Evolutionary conservation across 495 filamentous ascomycete genomes (phyloP).

Genomic region (Entonaema liquescens): DNA sequence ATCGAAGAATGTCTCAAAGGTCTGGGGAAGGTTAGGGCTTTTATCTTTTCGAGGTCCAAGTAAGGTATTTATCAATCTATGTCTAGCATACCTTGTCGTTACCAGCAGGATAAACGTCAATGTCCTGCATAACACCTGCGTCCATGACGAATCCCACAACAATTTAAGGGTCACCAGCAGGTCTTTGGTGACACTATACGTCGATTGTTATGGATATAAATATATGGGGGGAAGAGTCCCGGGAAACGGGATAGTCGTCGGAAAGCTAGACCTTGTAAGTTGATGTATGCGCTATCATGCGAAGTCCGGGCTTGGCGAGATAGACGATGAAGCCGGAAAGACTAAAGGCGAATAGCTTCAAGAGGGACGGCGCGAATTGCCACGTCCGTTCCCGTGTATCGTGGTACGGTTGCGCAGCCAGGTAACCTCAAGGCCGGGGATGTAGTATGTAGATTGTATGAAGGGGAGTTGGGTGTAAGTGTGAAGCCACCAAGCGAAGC

Average conservation of each 20-base stretch:
- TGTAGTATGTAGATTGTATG: slow-evolving; percentile 12
- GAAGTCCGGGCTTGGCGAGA: slow-evolving; percentile 35
- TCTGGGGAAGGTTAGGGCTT: slow-evolving; percentile 39
- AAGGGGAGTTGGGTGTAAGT: slow-evolving; percentile 14
- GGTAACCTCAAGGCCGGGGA: slow-evolving; percentile 23
- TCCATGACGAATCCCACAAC: slow-evolving; percentile 48
- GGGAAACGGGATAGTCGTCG: slow-evolving; percentile 23
- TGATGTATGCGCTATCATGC: slow-evolving; percentile 29
- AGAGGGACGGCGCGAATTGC: slow-evolving; percentile 15
- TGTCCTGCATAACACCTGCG: slow-evolving; percentile 51
- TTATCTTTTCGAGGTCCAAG: slow-evolving; percentile 10
- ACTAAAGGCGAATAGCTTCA: neutral
- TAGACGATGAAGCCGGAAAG: slow-evolving; percentile 25
- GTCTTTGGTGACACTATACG: slow-evolving; percentile 38
- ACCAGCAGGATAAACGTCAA: slow-evolving; percentile 48
- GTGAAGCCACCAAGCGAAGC: slow-evolving; percentile 32
- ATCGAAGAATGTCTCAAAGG: slow-evolving; percentile 47
- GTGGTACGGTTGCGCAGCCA: slow-evolving; percentile 28
- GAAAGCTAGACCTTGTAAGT: slow-evolving; percentile 27
- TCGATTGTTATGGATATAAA: slow-evolving; percentile 31
- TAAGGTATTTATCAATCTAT: slow-evolving; percentile 19
- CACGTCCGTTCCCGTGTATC: slow-evolving; percentile 37
- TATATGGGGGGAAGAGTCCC: slow-evolving; percentile 20
- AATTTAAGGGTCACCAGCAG: slow-evolving; percentile 40
- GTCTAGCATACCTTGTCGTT: slow-evolving; percentile 39